These are phyloP conservation scores for Solanum ossicruentum DNA, from an alignment of 257 asterid genomes.

Conservation along the genomic window DNA sequence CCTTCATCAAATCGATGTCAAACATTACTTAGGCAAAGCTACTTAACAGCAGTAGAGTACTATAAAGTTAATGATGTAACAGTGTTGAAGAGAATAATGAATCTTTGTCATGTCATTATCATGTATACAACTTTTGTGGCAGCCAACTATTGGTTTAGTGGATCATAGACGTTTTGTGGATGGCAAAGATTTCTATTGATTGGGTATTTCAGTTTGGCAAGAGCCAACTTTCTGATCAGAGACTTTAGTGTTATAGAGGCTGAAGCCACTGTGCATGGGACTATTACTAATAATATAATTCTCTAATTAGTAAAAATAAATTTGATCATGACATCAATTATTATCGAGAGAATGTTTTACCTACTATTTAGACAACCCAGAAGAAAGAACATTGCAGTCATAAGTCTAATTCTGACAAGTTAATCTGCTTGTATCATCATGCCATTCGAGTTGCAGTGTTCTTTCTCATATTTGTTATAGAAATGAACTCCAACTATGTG, in stretches of 20 bases:
- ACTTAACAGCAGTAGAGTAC: neutral
- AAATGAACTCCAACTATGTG: neutral
- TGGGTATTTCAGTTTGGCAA: constrained; percentile 16
- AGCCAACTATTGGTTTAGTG: constrained; percentile 58
- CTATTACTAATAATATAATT: constrained; percentile 4
- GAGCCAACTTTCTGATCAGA: constrained; percentile 22
- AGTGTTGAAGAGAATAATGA: neutral
- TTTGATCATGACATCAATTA: neutral
- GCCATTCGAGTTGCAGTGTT: too few species aligned
- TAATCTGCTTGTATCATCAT: too few species aligned
- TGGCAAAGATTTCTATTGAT: constrained; percentile 48
- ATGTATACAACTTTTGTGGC: constrained; percentile 9
- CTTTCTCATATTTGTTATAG: neutral
- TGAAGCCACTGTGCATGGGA: constrained; percentile 43
- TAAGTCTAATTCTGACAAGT: neutral
- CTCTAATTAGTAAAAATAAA: neutral
- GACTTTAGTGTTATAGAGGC: constrained; percentile 43
- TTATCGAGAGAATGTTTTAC: neutral
- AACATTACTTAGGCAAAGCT: constrained; percentile 37
- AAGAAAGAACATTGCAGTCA: neutral
- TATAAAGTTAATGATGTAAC: neutral
- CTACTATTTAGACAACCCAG: neutral
- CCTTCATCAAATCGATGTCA: constrained; percentile 27
- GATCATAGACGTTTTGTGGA: constrained; percentile 27
- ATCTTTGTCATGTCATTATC: neutral